A percentile compares a stretch with the other conserved stretches of the same genome.
These are phyloP conservation scores for Talaromyces proteolyticus DNA, from an alignment of 495 filamentous ascomycete species.

Conservation along the genomic window DNA sequence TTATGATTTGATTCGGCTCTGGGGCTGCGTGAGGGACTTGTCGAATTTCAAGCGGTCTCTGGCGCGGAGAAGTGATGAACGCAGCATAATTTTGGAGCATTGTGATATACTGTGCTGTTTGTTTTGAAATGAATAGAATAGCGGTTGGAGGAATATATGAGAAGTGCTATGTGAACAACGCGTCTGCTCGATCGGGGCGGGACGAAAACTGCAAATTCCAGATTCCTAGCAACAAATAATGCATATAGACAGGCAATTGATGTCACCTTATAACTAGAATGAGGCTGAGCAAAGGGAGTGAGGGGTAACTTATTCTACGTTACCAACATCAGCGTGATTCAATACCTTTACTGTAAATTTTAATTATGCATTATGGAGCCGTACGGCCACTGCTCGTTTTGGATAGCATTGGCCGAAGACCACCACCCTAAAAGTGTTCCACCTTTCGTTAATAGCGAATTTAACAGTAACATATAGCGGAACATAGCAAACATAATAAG, in stretches of 20 bases:
- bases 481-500: no score
- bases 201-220: background rate
- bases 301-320: background rate
- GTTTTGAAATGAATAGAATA: background rate
- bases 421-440: no score
- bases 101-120: background rate
- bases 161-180: background rate
- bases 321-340: no score
- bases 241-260: background rate
- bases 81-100: background rate
- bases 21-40: constrained; percentile 24
- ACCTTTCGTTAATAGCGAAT: no score
- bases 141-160: background rate
- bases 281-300: background rate
- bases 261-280: background rate
- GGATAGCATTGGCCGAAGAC: no score
- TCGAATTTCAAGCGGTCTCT: constrained; percentile 22
- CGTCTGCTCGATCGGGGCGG: background rate
- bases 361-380: background rate
- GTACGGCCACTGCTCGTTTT: no score
- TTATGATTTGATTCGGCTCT: constrained; percentile 24
- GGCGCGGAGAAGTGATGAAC: background rate
- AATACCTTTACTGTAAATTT: background rate
- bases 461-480: no score
- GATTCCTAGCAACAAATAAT: background rate